Conservation (phyloP, 306 rosid species). For the Vigna mungo region DNA sequence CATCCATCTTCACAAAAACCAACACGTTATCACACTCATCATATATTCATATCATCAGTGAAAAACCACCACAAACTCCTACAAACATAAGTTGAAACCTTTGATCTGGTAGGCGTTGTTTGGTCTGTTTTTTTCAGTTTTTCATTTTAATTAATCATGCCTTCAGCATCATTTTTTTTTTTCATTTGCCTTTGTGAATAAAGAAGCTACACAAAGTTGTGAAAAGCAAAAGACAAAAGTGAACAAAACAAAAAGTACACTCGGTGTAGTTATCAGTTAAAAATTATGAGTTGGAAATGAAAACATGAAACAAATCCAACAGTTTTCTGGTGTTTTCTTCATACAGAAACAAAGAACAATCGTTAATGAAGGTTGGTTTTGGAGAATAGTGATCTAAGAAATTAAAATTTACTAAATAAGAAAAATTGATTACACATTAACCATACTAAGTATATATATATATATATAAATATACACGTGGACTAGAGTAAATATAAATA, state of each 20-base stretch:
- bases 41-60: constrained; percentile 14
- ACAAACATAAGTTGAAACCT: constrained; percentile 26
- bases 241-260: neutral
- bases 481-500: neutral
- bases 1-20: constrained; percentile 69
- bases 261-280: neutral
- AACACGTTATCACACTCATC: constrained; percentile 7
- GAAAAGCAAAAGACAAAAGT: neutral
- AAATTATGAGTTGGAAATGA: neutral
- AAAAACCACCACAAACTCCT: neutral
- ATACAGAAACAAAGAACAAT: constrained; percentile 35
- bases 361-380: neutral
- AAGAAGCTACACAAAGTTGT: constrained; percentile 4
- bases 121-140: neutral
- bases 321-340: constrained; percentile 15
- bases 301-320: constrained; percentile 12
- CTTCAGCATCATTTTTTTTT: neutral
- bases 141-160: constrained; percentile 2
- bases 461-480: neutral
- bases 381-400: constrained; percentile 9
- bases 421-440: neutral
- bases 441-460: constrained; percentile 2
- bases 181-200: constrained; percentile 9
- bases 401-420: neutral
- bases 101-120: neutral